Evolutionary conservation across 768 basidiomycete genomes (phyloP), one percentile per base, ranked within the genome.

Genomic region (Phanerodontia chrysosporium): DNA sequence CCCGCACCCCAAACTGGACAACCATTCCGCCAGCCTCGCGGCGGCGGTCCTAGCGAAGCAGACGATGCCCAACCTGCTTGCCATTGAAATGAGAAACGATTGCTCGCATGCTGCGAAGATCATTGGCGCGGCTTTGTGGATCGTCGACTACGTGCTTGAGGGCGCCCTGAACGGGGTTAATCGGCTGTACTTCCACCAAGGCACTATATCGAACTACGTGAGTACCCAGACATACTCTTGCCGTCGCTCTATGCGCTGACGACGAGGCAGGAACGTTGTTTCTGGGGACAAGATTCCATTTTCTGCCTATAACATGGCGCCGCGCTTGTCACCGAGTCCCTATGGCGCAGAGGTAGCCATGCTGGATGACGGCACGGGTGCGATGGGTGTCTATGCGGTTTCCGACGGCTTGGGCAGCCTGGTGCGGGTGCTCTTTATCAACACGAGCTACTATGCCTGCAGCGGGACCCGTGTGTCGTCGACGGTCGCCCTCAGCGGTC

Each of bases 121-220:
- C 1, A 75, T 74, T 54, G 75, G 75, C 7, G 75, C 75, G 0
- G 75, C 69, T 13, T 65, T 77, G 6, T 77, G 75, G 75, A 72
- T 77, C 46, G 68, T 76, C 16, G 75, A 77, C 61, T 77, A 76
- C 51, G 71, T 73, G 22, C 65, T 77, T 7, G 74, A 76, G 48
- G 74, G 69, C 53, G 73, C 72, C 16, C 56, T 74, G 44, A 70
- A 70, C 48, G 75, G 74, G 9, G 66, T 70, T 7, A 72, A 74
- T 32, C 62, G 75, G 29, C 64, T 74, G 27, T 76, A 76, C 62
- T 77, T 76, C 65, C 75, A 77, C 58, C 75, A 77, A 58, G 75
- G 75, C 8, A 77, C 73, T 4, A 74, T 76, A 52, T 71, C 72
- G 22, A 71, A 75, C 62, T 75, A 74, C 60, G 74, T 74, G 45